Base-by-base conservation (phyloP, 768 basidiomycete species). In the Antrodiella citrinella region DNA sequence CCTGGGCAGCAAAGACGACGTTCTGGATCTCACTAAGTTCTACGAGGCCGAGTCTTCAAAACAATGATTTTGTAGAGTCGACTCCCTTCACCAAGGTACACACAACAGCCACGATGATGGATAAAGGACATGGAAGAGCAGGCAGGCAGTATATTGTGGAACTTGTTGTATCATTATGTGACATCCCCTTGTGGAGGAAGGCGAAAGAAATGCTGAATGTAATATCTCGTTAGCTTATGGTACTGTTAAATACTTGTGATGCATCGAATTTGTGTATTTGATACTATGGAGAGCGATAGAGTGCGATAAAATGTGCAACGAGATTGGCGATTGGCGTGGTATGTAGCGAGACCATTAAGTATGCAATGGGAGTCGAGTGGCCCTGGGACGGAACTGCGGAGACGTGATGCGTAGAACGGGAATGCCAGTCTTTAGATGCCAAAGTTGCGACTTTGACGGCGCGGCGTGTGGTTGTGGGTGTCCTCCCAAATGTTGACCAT, bases 1-100 rank as follows among this genome's bases (percentile, higher is more conserved):
- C 74, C 72, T 99, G 23, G 96, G 96, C 22, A 88, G 84, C 66
- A 83, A 81, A 61, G 94, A 98, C 49, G 96, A 99, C 63, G 92
- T 99, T 25, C 69, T 77, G 62, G 96, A 99, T 64, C 57, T 98
- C 59, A 77, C 85, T 67, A 91, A 82, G 72, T 95, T 87, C 68
- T 94, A 91, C 69, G 74, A 80, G 57, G 66, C 66, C 54, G 51
- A 52, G 30, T 51, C 56, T 26, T 59, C 56, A 45, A 52, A 53
- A 23, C 51, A 35, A n/a, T n/a, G n/a, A n/a, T n/a, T n/a, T n/a
- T n/a, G 49, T 45, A 51, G 54, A 45, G 55, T 51, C 45, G 53
- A 50, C 49, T 19, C 41, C 7, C 18, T 18, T 43, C 18, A 19
- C 21, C 41, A n/a, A 10, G 10, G 35, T 18, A 38, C 35, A 38